These are phyloP conservation scores for Stentor roeselii DNA, from an alignment of 73 alveolate species.

Conservation along the genomic window DNA sequence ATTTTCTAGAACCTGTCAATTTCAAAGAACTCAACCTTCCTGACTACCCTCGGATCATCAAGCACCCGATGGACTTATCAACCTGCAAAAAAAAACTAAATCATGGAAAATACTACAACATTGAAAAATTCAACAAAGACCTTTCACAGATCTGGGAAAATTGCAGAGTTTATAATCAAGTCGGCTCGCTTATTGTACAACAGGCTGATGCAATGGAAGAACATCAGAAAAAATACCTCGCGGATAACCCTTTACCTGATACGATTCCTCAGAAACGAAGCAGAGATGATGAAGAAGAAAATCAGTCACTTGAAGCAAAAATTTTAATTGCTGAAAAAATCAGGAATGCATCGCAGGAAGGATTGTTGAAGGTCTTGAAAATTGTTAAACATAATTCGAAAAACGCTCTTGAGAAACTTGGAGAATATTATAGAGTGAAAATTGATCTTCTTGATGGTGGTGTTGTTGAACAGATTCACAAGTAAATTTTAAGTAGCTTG, in stretches of 20 bases:
- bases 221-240: slow-evolving; percentile 8
- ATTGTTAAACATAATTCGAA: neutral
- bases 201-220: slow-evolving; percentile 32
- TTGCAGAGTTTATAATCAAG: slow-evolving; percentile 38
- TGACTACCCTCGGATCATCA: slow-evolving; percentile 42
- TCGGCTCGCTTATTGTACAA: slow-evolving; percentile 35
- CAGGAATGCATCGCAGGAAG: slow-evolving; percentile 13
- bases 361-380: neutral
- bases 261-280: neutral
- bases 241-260: neutral
- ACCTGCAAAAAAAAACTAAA: slow-evolving; percentile 31
- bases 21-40: slow-evolving; percentile 14
- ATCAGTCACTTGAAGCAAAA: neutral
- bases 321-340: slow-evolving; percentile 19
- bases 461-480: neutral
- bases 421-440: slow-evolving; percentile 7
- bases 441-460: neutral
- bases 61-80: slow-evolving; percentile 36
- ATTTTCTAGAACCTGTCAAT: slow-evolving; percentile 39
- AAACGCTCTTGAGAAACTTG: slow-evolving; percentile 19
- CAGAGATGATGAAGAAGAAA: slow-evolving; percentile 18
- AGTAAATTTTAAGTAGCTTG: neutral
- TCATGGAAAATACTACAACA: slow-evolving; percentile 16
- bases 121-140: slow-evolving; percentile 26
- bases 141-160: slow-evolving; percentile 29